A percentile compares a stretch with the other conserved stretches of the same genome.
Evolutionary conservation across 2,329 filamentous ascomycete species (phyloP).

Genomic region (Parascedosporium putredinis): DNA sequence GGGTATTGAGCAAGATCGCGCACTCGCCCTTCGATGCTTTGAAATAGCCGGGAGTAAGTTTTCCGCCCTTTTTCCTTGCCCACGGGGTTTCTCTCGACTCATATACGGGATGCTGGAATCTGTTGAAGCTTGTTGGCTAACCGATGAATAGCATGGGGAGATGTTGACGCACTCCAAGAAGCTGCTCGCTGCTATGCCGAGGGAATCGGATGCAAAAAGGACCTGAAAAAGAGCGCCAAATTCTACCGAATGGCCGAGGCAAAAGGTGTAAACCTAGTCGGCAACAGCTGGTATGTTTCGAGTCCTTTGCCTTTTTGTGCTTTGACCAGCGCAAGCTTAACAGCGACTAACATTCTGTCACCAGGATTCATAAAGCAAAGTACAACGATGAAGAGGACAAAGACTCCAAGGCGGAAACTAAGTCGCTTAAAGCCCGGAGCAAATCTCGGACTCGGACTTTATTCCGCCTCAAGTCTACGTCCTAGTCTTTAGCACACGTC

Average conservation of each 20-base stretch:
- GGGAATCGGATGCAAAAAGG: slow-evolving; percentile 88
- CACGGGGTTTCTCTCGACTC: not conserved
- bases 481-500: slow-evolving; percentile 15
- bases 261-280: slow-evolving; percentile 94
- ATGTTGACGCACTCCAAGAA: slow-evolving; percentile 86
- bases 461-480: slow-evolving; percentile 42
- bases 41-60: slow-evolving; percentile 80
- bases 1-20: slow-evolving; percentile 90
- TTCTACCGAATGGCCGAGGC: slow-evolving; percentile 86
- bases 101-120: too few relatives aligned
- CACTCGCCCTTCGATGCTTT: slow-evolving; percentile 80
- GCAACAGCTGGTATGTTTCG: slow-evolving; percentile 79
- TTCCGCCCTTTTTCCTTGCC: not conserved
- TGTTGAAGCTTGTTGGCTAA: slow-evolving; percentile 12
- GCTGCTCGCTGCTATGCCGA: slow-evolving; percentile 94
- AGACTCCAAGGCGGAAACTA: slow-evolving; percentile 36
- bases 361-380: slow-evolving; percentile 92
- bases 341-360: too few relatives aligned
- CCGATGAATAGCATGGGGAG: slow-evolving; percentile 63
- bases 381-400: slow-evolving; percentile 57
- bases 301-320: not conserved
- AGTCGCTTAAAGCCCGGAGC: slow-evolving; percentile 61
- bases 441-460: slow-evolving; percentile 68
- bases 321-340: too few relatives aligned
- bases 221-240: slow-evolving; percentile 84